Conservation (phyloP, 1,284 basidiomycete species). For the Butyriboletus appendiculatus region DNA sequence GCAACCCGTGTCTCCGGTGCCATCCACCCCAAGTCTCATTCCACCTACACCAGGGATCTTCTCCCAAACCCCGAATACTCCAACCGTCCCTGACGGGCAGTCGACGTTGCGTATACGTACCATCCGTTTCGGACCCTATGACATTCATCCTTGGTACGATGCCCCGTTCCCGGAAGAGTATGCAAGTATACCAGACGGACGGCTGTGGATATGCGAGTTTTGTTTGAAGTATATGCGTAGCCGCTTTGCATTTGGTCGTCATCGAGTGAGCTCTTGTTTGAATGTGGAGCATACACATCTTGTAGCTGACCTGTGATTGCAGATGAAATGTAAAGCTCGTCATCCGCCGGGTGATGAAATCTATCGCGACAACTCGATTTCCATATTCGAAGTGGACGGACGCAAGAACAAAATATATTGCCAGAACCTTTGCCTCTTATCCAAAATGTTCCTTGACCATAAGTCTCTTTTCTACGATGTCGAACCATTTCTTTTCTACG, state of each 20-base stretch:
- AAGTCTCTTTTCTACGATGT: constrained; percentile 99
- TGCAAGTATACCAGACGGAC: constrained; percentile 88
- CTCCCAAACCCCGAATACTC: constrained; percentile 29
- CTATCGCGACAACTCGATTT: constrained; percentile 87
- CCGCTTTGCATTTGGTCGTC: constrained; percentile 83
- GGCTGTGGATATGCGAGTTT: constrained; percentile 97
- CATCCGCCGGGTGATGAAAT: constrained; percentile 99
- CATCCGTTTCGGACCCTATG: constrained; percentile 92
- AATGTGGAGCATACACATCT: background rate
- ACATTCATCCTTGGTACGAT: constrained; percentile 99
- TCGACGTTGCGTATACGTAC: constrained; percentile 71
- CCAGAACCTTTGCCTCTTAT: constrained; percentile 97
- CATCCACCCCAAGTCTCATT: constrained; percentile 41
- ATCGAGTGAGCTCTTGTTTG: constrained; percentile 61
- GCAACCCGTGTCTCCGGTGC: constrained; percentile 36
- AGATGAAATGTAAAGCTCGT: constrained; percentile 94
- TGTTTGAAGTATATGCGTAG: constrained; percentile 99
- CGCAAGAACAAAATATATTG: constrained; percentile 99
- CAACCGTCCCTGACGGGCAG: constrained; percentile 31
- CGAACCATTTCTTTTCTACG: constrained; percentile 98
- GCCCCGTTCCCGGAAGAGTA: constrained; percentile 99
- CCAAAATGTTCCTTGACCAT: constrained; percentile 99
- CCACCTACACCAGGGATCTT: constrained; percentile 38
- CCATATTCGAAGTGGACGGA: constrained; percentile 98
- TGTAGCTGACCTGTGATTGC: constrained; percentile 23